Conservation (phyloP, 2,329 filamentous ascomycete species). For the Paraphaeosphaeria minitans region DNA sequence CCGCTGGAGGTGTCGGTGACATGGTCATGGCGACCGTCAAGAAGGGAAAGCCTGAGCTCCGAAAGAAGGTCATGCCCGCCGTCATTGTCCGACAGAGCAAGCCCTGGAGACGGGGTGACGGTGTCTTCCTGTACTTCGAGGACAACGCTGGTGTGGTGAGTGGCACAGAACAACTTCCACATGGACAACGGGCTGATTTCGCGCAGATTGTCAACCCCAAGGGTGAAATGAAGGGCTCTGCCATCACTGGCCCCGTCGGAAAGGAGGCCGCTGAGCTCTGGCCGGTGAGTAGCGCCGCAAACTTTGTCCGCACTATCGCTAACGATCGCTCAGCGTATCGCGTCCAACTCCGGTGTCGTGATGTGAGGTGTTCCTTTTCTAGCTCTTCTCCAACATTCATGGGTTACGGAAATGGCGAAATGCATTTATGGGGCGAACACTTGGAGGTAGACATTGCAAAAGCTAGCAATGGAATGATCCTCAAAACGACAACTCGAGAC, state of each 20-base stretch:
- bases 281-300: conserved; percentile 71
- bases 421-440: conserved; percentile 47
- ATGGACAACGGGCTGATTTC: conserved; percentile 19
- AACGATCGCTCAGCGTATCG: conserved; percentile 77
- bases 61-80: conserved; percentile 99
- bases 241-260: conserved; percentile 98
- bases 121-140: conserved; percentile 99
- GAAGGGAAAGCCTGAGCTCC: conserved; percentile 99
- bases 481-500: conserved; percentile 19
- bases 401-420: conserved; percentile 48
- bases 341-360: conserved; percentile 99
- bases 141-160: conserved; percentile 98
- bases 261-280: conserved; percentile 99
- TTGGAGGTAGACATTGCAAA: conserved; percentile 42
- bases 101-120: conserved; percentile 98
- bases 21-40: conserved; percentile 99
- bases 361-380: conserved; percentile 73
- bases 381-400: conserved; percentile 46
- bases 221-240: conserved; percentile 99
- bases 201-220: conserved; percentile 97
- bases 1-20: conserved; percentile 89
- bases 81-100: conserved; percentile 99
- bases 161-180: conserved; percentile 37
- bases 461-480: conserved; percentile 44
- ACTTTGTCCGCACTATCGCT: conserved; percentile 24